Percentiles rank a stretch among this genome's conserved stretches.
These are phyloP conservation scores for Fusarium paranaense DNA, from an alignment of 2,329 filamentous ascomycete genomes.

Conservation along the genomic window DNA sequence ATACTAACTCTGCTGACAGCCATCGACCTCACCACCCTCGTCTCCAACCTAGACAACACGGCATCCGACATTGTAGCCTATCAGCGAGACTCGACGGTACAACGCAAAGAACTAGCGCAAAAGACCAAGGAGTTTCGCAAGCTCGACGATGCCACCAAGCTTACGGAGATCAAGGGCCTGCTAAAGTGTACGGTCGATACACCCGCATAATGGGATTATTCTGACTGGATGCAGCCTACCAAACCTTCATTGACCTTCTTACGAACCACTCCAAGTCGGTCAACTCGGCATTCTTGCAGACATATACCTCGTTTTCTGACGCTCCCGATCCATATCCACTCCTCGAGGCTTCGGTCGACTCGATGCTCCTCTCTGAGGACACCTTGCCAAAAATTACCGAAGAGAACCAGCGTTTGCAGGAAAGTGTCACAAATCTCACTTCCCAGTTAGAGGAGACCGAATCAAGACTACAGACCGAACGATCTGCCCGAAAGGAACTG, in stretches of 20 bases:
- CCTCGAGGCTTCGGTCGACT: slow-evolving; percentile 95
- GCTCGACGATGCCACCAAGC: slow-evolving; percentile 87
- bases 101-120: slow-evolving; percentile 96
- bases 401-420: slow-evolving; percentile 90
- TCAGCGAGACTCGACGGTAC: slow-evolving; percentile 94
- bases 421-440: slow-evolving; percentile 79
- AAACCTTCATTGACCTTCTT: slow-evolving; percentile 95
- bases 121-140: slow-evolving; percentile 99
- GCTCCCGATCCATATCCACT: slow-evolving; percentile 96
- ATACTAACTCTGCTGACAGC: slow-evolving; percentile 61
- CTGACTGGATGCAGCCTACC: slow-evolving; percentile 75
- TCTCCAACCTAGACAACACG: slow-evolving; percentile 88
- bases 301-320: slow-evolving; percentile 94
- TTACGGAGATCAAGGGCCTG: slow-evolving; percentile 88
- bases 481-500: slow-evolving; percentile 76
- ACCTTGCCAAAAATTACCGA: slow-evolving; percentile 88
- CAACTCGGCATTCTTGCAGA: slow-evolving; percentile 90
- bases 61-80: slow-evolving; percentile 95
- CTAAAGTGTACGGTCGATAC: slow-evolving; percentile 74
- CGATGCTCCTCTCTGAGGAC: slow-evolving; percentile 90
- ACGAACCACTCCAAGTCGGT: slow-evolving; percentile 96
- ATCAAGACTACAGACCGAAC: slow-evolving; percentile 81
- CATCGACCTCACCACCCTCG: slow-evolving; percentile 86
- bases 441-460: slow-evolving; percentile 87
- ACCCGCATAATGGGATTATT: neutral